Base-by-base conservation (phyloP, 768 basidiomycete species). In the Pholiota microspora region DNA sequence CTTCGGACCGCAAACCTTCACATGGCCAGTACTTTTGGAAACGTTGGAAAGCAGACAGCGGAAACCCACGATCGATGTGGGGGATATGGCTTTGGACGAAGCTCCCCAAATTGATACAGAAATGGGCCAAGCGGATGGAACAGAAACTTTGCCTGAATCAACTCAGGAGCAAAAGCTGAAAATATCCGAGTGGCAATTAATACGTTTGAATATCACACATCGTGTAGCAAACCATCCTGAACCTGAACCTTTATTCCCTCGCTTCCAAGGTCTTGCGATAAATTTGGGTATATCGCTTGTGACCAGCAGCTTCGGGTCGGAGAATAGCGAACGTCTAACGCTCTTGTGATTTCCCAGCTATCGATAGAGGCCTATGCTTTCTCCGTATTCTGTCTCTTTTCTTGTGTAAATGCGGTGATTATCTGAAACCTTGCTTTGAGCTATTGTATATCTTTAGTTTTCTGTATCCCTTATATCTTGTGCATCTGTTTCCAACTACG, bases 1-100 rank as follows among this genome's bases (percentile, higher is more conserved):
- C 35, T 38, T 27, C 8, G 59, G 59, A 10, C 51, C 55, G 18
- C 55, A 56, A 15, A 54, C 48, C 9, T 60, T 60, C 28, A 28
- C 44, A 4, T 60, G 59, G 59, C 23, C 40, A 16, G 34, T 51
- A 13, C 28, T 60, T 13, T 34, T 53, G 15, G 46, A 53, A n/a
- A 49, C 48, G 25, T 34, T 55, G 24, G 38, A 52, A 28, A 51
- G 45, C 48, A 59, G 53, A 45, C 25, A 46, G 15, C 40, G 23
- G 8, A 28, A 24, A 21, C 15, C 28, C 7, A 23, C 18, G 9
- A n/a, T 16, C 32, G 46, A 18, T 48, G 16, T 23, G 3, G 32
- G 4, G 31, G 46, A 34, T 23, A 12, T 15, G 32, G 24, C 18
- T 3, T 42, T 23, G 12, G 18, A 9, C 40, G 9, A 42, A 42